These are phyloP conservation scores for Kuraishia hungarica DNA, from an alignment of 805 yeast genomes.

Conservation along the genomic window DNA sequence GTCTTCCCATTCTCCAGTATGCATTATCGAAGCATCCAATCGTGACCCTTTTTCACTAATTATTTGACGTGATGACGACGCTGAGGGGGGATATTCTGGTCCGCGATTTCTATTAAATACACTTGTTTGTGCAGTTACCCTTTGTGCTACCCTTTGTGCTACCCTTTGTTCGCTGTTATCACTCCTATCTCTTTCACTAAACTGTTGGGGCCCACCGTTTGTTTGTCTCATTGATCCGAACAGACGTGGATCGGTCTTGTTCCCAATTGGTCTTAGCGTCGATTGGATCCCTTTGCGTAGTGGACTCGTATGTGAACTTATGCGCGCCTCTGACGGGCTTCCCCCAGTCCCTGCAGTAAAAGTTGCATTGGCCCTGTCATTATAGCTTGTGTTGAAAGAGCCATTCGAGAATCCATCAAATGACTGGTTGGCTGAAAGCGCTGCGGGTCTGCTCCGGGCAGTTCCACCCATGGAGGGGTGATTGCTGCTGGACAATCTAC, in stretches of 20 bases:
- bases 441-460: background rate
- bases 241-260: background rate
- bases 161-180: background rate
- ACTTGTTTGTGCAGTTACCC: background rate
- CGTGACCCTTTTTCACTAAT: background rate
- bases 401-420: background rate
- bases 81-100: background rate
- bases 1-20: conserved; percentile 24
- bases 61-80: background rate
- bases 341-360: background rate
- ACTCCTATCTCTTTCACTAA: background rate
- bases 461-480: too few relatives aligned
- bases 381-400: background rate
- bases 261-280: background rate
- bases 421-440: background rate
- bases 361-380: background rate
- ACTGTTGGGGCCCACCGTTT: background rate
- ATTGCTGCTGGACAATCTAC: background rate
- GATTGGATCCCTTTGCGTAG: background rate
- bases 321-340: too few relatives aligned
- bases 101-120: background rate
- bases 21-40: conserved; percentile 6
- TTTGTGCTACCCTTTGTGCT: too few relatives aligned
- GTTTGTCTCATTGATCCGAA: background rate
- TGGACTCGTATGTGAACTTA: background rate